phyloP scores from a whole-genome alignment of 257 asterid species.

The Primulina eburnea region DNA sequence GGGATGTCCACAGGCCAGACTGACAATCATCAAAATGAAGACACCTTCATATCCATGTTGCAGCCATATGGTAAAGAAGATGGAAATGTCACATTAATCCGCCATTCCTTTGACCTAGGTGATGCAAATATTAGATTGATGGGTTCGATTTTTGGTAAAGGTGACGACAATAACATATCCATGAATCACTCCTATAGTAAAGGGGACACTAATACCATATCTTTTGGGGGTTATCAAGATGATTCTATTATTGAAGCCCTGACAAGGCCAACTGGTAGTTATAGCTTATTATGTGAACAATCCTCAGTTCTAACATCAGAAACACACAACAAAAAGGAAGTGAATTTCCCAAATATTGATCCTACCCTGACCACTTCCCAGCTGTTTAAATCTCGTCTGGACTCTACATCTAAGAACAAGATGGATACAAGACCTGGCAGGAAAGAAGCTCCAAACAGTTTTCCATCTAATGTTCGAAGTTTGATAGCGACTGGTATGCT shows the following conservation, averaged over 20 bases:
- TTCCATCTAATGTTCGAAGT: constrained; percentile 56
- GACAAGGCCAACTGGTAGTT: constrained; percentile 39
- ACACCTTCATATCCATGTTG: constrained; percentile 33
- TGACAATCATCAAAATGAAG: constrained; percentile 31
- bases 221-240: constrained; percentile 41
- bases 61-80: constrained; percentile 38
- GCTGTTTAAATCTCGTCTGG: constrained; percentile 28
- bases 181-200: constrained; percentile 27
- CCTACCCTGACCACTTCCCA: constrained; percentile 24
- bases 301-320: constrained; percentile 33
- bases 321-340: constrained; percentile 25
- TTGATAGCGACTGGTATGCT: constrained; percentile 56
- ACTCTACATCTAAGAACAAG: constrained; percentile 29
- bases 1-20: constrained; percentile 31
- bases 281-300: constrained; percentile 36
- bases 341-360: constrained; percentile 25
- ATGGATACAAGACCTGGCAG: constrained; percentile 31
- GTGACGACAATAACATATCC: constrained; percentile 24
- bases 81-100: constrained; percentile 28
- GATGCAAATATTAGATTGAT: constrained; percentile 28
- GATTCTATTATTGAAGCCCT: constrained; percentile 36
- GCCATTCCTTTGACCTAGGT: constrained; percentile 19
- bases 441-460: constrained; percentile 52
- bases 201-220: constrained; percentile 29
- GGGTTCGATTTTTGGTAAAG: constrained; percentile 30